Evolutionary conservation across 2,329 filamentous ascomycete genomes (phyloP).

Genomic region (Cladosporium phlei): DNA sequence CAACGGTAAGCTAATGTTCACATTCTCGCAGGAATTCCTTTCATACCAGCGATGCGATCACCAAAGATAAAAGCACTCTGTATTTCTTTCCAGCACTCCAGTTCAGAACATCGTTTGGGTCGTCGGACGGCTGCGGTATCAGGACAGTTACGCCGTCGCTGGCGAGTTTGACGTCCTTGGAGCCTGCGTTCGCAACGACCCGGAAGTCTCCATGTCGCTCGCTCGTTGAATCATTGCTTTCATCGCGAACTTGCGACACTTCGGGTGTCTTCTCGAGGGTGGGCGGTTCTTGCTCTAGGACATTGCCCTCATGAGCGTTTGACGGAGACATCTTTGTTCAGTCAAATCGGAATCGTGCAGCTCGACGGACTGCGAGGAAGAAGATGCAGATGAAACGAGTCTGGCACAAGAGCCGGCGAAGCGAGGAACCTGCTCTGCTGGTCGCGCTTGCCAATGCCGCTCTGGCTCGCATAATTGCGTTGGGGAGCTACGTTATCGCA

Average conservation of each 20-base stretch:
- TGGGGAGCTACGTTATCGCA: too few relatives aligned
- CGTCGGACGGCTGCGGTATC: constrained; percentile 13
- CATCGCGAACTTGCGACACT: neutral
- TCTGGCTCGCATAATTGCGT: too few relatives aligned
- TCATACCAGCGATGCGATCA: constrained; percentile 17
- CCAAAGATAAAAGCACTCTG: constrained; percentile 20
- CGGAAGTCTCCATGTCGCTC: neutral
- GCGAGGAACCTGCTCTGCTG: too few relatives aligned
- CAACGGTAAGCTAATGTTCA: neutral
- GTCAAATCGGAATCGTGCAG: too few relatives aligned
- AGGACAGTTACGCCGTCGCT: constrained; percentile 13
- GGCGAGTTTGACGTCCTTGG: constrained; percentile 8
- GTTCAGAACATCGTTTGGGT: constrained; percentile 15
- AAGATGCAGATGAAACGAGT: too few relatives aligned
- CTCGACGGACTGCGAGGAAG: too few relatives aligned
- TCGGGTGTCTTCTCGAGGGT: neutral
- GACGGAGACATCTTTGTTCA: too few relatives aligned
- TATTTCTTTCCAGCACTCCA: constrained; percentile 23
- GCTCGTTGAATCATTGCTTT: neutral
- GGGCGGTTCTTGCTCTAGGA: too few relatives aligned
- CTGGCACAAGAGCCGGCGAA: too few relatives aligned
- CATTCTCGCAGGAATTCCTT: too few relatives aligned
- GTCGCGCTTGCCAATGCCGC: too few relatives aligned
- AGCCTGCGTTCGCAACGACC: neutral
- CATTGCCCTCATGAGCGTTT: too few relatives aligned